phyloP scores from a whole-genome alignment of 2,329 filamentous ascomycete genomes.

The Stachybotrys echinatus region DNA sequence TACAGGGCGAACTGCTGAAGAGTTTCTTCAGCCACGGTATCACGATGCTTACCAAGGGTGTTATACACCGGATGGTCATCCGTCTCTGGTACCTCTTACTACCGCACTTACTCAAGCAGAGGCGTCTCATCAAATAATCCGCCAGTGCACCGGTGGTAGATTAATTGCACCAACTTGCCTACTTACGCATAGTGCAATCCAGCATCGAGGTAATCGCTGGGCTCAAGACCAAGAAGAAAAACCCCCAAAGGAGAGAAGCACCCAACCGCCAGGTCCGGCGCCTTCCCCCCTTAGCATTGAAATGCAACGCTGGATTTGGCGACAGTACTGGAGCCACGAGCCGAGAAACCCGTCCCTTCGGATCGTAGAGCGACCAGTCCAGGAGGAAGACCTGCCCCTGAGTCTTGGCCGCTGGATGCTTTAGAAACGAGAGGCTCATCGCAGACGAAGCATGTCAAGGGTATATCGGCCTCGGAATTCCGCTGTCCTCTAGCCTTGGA shows the following conservation, averaged over 20 bases:
- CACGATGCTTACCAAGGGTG: conserved; percentile 82
- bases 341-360: conserved; percentile 90
- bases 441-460: conserved; percentile 72
- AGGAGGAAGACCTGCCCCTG: conserved; percentile 54
- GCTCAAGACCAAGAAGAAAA: no score
- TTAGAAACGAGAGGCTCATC: conserved; percentile 65
- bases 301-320: conserved; percentile 76
- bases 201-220: no score
- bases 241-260: no score
- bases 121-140: conserved; percentile 12
- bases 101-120: conserved; percentile 17
- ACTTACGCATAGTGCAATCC: no score
- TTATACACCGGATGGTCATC: conserved; percentile 67
- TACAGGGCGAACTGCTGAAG: conserved; percentile 72
- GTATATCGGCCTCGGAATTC: conserved; percentile 43
- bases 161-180: no score
- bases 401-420: conserved; percentile 30
- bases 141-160: no score
- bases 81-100: conserved; percentile 59
- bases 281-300: conserved; percentile 75
- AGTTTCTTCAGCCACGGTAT: conserved; percentile 82
- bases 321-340: conserved; percentile 77
- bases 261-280: no score
- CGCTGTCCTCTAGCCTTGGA: conserved; percentile 31
- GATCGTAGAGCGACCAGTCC: conserved; percentile 76